These are phyloP conservation scores for Cucumis cinereus DNA, from an alignment of 306 rosid genomes.

Conservation along the genomic window DNA sequence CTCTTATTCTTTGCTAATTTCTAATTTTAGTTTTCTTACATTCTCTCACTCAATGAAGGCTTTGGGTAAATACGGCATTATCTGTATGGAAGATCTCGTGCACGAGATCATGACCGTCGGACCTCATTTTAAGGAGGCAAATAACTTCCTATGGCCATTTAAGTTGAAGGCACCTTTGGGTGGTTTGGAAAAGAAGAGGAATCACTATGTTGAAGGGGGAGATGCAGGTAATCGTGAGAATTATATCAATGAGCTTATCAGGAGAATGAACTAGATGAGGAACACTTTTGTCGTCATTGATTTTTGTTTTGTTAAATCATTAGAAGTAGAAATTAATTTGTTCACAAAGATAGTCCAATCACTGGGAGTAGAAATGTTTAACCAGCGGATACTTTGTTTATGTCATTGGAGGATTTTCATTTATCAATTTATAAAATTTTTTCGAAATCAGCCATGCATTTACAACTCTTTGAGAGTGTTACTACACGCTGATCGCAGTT, in stretches of 20 bases:
- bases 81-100: conserved; percentile 65
- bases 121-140: conserved; percentile 87
- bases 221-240: conserved; percentile 93
- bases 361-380: neutral
- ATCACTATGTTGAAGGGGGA: conserved; percentile 91
- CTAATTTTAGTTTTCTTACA: neutral
- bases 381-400: neutral
- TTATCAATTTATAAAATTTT: neutral
- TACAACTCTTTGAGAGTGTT: neutral
- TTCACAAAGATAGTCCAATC: neutral
- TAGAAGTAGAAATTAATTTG: neutral
- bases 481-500: neutral
- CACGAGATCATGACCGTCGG: conserved; percentile 82
- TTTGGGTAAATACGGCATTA: conserved; percentile 55
- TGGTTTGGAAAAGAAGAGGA: conserved; percentile 82
- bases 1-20: neutral
- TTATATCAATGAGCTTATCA: conserved; percentile 71
- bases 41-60: conserved; percentile 24
- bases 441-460: neutral
- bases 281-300: neutral
- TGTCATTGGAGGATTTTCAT: neutral
- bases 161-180: conserved; percentile 94
- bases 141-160: conserved; percentile 88
- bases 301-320: neutral
- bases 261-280: conserved; percentile 53